These are phyloP conservation scores for Edaphochlamys debaryana DNA, from an alignment of 139 green algal species.

Conservation along the genomic window DNA sequence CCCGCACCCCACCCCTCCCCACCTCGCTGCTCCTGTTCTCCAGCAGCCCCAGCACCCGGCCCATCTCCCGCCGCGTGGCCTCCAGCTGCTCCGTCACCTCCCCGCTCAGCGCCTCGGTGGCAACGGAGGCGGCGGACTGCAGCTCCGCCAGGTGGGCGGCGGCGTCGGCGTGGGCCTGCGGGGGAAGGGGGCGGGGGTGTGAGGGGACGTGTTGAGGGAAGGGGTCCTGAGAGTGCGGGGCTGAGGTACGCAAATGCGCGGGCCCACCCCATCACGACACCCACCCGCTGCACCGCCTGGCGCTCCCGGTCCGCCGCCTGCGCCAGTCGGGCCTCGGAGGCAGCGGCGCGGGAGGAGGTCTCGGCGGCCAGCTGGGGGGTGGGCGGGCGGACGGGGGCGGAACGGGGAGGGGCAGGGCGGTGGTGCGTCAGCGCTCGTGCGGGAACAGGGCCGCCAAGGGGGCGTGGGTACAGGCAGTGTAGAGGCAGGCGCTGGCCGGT, in stretches of 20 bases:
- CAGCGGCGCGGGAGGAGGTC: neutral
- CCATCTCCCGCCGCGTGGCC: conserved; percentile 8
- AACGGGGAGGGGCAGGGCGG: too few relatives aligned
- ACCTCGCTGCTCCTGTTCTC: conserved; percentile 22
- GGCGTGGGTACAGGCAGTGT: too few relatives aligned
- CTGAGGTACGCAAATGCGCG: too few relatives aligned
- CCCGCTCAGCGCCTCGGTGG: conserved; percentile 2
- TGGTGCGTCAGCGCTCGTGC: too few relatives aligned
- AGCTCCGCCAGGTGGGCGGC: conserved; percentile 15
- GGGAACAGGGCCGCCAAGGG: too few relatives aligned
- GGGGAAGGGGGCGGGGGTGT: too few relatives aligned
- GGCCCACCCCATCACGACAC: too few relatives aligned
- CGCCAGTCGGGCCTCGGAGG: neutral
- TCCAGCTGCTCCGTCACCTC: conserved; percentile 35
- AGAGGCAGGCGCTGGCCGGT: too few relatives aligned
- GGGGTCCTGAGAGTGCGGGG: too few relatives aligned
- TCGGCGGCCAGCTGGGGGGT: conserved; percentile 30
- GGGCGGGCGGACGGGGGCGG: too few relatives aligned
- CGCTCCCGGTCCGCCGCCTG: neutral
- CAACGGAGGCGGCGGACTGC: conserved; percentile 1
- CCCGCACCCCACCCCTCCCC: neutral
- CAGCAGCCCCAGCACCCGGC: conserved; percentile 1
- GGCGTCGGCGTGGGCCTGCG: neutral
- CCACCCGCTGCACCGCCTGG: neutral
- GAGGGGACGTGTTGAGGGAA: too few relatives aligned